Conservation (phyloP, 768 basidiomycete species). For the Tylopilus cervinicoccineus region DNA sequence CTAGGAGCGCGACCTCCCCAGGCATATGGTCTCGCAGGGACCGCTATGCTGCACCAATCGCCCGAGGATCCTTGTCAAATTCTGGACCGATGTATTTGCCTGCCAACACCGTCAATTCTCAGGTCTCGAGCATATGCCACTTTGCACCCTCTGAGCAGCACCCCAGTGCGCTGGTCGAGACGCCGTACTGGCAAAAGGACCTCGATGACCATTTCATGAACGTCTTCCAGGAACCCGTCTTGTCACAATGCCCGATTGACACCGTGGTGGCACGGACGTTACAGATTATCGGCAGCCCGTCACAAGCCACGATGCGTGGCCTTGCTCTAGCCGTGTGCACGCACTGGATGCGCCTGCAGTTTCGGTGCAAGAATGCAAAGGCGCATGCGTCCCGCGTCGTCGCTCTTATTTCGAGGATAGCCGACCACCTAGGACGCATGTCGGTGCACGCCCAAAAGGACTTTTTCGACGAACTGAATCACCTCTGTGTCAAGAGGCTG, state of each 20-base stretch:
- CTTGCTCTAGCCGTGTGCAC: conserved; percentile 7
- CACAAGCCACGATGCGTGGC: conserved; percentile 8
- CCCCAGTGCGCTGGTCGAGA: background rate
- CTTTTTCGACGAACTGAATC: conserved; percentile 9
- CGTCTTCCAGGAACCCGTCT: conserved; percentile 9
- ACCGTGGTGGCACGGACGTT: conserved; percentile 6
- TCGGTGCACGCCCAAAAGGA: conserved; percentile 4
- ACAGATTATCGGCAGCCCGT: conserved; percentile 9
- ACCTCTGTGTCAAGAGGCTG: conserved; percentile 12
- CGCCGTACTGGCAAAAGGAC: conserved; percentile 11
- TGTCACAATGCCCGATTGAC: conserved; percentile 7
- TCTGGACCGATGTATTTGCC: background rate
- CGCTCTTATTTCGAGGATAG: conserved; percentile 7
- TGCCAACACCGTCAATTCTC: background rate
- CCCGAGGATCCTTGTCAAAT: background rate
- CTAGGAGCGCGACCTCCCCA: background rate
- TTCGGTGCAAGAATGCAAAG: conserved; percentile 6
- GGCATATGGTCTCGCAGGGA: no score
- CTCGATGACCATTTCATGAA: conserved; percentile 13
- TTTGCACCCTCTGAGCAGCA: conserved; percentile 13
- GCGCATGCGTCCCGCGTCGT: conserved; percentile 3
- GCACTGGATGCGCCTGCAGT: conserved; percentile 19
- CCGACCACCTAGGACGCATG: conserved; percentile 3
- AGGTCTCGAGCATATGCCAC: background rate
- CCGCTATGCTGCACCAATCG: background rate